Percentiles rank a stretch among this genome's conserved stretches.
These are phyloP conservation scores for Neurospora sp. DNA, from an alignment of 2,329 filamentous ascomycete species.

Conservation along the genomic window DNA sequence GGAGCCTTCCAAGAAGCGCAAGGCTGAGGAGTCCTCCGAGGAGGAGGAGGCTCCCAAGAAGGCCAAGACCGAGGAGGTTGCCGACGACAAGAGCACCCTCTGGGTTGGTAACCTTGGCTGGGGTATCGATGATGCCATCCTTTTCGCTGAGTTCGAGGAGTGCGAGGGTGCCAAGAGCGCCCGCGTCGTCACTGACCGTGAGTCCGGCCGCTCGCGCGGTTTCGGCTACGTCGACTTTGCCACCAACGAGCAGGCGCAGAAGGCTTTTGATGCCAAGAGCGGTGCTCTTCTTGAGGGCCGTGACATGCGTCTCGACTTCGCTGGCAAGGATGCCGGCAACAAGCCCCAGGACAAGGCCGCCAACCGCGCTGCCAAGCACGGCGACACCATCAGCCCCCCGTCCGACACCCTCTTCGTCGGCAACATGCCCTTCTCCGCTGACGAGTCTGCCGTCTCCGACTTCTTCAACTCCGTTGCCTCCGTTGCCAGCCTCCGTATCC, in stretches of 20 bases:
- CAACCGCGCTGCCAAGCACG: conserved; percentile 59
- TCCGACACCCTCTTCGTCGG: conserved; percentile 85
- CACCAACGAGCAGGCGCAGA: conserved; percentile 38
- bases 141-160: conserved; percentile 70
- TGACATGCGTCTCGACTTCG: conserved; percentile 30
- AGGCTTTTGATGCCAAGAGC: conserved; percentile 29
- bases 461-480: conserved; percentile 63
- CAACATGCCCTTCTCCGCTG: conserved; percentile 77
- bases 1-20: conserved; percentile 54
- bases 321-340: conserved; percentile 20
- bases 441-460: conserved; percentile 63
- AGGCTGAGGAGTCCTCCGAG: conserved; percentile 41
- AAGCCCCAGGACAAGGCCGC: conserved; percentile 40
- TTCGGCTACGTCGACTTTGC: conserved; percentile 91
- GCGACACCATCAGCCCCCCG: conserved; percentile 69
- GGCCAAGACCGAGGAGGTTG: conserved; percentile 50
- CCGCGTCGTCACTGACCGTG: conserved; percentile 76
- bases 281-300: conserved; percentile 27
- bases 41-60: conserved; percentile 51
- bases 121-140: conserved; percentile 77
- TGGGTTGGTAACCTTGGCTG: conserved; percentile 88
- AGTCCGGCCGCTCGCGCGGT: conserved; percentile 73
- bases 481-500: conserved; percentile 73
- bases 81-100: conserved; percentile 52
- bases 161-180: conserved; percentile 64